Base-by-base conservation (phyloP, 2,329 filamentous ascomycete species). In the Penicillium capsulatum region DNA sequence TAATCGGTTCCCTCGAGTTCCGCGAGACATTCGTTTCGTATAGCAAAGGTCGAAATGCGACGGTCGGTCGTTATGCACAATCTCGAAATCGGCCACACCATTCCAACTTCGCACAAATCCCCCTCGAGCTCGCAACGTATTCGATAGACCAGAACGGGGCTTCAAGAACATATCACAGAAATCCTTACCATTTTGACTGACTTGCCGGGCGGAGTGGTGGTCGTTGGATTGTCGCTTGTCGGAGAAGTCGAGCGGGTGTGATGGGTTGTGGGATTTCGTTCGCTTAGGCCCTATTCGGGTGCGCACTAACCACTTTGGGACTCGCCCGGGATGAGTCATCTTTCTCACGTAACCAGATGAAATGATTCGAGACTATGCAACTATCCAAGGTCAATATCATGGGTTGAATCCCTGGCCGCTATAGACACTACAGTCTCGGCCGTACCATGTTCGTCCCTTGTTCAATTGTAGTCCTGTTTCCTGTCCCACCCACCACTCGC, bases 401-500 rank as follows among this genome's bases (percentile, higher is more conserved):
- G n/a, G n/a, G n/a, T n/a, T n/a, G n/a, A n/a, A n/a, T 28, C 9
- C 6, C 11, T 28, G 13, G 26, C 13, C 5, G 4, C 13, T 28
- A 11, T 28, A 14, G 10, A 94, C 73, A 3, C 80, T 84, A 48
- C 84, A 76, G 1, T 90, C 90, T 17, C 81, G 86, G 24, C 84
- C 91, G 68, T 95, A 96, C 89, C 90, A 97, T 31, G 95, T 66
- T 4, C 75, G 72, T 0, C 91, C 91, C 48, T 76, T 79, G 31
- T 86, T 77, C 42, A 80, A 80, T 56, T 91, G 85, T 38, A 96
- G 66, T 0, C 90, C 90, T 53, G 74, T 83, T 61, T 91, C 88
- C 54, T 94, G 79, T 0, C 91, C 90, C n/a, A 96, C 81, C 16
- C 85, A 69, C 89, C 91, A 96, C 58, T 92, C 84, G 0, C 84